These are phyloP conservation scores for Aschersonia sp. DNA, from an alignment of 2,329 filamentous ascomycete genomes.

Conservation along the genomic window DNA sequence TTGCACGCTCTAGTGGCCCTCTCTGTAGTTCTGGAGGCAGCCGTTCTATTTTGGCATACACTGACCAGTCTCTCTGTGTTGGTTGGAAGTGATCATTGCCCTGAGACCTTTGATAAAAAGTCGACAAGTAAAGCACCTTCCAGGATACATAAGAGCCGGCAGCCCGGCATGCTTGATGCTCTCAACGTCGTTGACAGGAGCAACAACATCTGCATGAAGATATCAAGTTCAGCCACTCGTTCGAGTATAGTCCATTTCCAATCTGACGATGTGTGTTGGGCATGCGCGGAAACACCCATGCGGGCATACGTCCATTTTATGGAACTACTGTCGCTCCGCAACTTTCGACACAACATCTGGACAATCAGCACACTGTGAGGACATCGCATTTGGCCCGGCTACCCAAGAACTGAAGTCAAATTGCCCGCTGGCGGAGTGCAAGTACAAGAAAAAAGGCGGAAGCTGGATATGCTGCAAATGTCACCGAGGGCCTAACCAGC, in stretches of 20 bases:
- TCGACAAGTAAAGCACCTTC: too few species aligned
- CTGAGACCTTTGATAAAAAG: too few species aligned
- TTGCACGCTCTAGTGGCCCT: too few species aligned
- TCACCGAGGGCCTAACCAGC: slow-evolving; percentile 32
- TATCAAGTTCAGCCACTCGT: too few species aligned
- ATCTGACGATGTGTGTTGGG: slow-evolving; percentile 4
- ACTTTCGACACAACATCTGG: slow-evolving; percentile 31
- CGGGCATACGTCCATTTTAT: slow-evolving; percentile 5
- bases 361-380: slow-evolving; percentile 32
- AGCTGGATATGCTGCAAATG: slow-evolving; percentile 41
- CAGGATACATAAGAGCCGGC: too few species aligned
- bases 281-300: slow-evolving; percentile 4
- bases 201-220: too few species aligned
- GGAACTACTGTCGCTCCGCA: slow-evolving; percentile 18
- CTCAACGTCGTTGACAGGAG: too few species aligned
- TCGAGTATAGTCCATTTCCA: neutral
- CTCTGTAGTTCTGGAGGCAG: too few species aligned
- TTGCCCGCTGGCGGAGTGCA: slow-evolving; percentile 36
- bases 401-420: slow-evolving; percentile 24
- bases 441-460: slow-evolving; percentile 32
- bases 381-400: slow-evolving; percentile 29
- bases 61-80: too few species aligned
- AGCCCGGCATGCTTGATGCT: too few species aligned
- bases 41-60: too few species aligned
- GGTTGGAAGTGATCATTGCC: too few species aligned